These are phyloP conservation scores for Lenzites betulinus DNA, from an alignment of 768 basidiomycete genomes.

Conservation along the genomic window DNA sequence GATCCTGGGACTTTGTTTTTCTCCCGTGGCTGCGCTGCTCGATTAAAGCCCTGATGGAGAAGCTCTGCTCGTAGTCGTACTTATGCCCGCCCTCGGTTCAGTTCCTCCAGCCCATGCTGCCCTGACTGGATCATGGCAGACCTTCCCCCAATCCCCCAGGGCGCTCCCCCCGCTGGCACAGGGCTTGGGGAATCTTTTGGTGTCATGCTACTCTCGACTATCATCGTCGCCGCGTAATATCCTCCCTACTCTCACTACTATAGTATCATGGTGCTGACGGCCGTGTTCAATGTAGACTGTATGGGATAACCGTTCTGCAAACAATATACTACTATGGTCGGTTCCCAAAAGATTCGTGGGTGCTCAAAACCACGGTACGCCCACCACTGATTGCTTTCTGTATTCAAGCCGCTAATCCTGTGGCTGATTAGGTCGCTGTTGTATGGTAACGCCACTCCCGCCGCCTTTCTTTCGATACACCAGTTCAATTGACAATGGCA, in stretches of 20 bases:
- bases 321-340: constrained; percentile 2
- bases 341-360: constrained; percentile 6
- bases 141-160: neutral
- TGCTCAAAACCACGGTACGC: constrained; percentile 2
- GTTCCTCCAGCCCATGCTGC: neutral
- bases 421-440: neutral
- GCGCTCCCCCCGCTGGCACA: neutral
- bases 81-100: neutral
- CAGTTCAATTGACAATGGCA: no score
- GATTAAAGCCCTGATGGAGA: neutral
- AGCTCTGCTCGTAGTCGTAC: neutral
- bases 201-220: constrained; percentile 17
- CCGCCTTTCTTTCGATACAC: neutral
- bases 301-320: constrained; percentile 5
- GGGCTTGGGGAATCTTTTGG: constrained; percentile 13
- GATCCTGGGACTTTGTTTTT: neutral
- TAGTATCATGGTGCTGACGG: neutral
- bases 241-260: no score
- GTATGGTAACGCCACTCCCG: neutral
- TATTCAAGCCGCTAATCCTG: neutral
- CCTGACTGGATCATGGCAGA: neutral
- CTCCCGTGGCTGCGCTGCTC: neutral
- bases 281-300: neutral
- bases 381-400: no score
- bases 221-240: constrained; percentile 12